A percentile compares a stretch with the other conserved stretches of the same genome.
These are phyloP conservation scores for Penicillium nucicola DNA, from an alignment of 495 filamentous ascomycete species.

Conservation along the genomic window DNA sequence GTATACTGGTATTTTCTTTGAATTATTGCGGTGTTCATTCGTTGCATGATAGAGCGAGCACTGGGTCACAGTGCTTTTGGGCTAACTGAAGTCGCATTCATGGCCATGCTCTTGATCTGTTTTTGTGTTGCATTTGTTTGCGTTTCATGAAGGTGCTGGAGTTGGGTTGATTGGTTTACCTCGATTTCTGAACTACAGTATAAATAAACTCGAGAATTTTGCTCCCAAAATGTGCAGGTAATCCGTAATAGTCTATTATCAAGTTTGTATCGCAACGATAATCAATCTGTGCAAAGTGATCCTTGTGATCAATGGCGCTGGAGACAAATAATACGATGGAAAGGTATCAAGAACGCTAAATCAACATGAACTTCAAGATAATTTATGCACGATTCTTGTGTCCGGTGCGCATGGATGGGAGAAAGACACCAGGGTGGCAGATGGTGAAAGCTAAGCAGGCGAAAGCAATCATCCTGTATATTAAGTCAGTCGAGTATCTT, in stretches of 20 bases:
- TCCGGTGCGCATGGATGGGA: constrained; percentile 40
- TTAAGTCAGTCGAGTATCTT: not conserved
- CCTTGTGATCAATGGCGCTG: not conserved
- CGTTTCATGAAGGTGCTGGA: not conserved
- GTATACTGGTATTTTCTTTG: not conserved
- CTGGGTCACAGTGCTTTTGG: not conserved
- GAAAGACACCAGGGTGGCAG: constrained; percentile 49
- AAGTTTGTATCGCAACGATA: too few species aligned
- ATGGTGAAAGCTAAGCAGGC: constrained; percentile 42
- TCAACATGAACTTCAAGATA: not conserved
- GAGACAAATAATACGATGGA: not conserved
- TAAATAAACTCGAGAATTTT: not conserved
- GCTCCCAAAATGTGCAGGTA: too few species aligned
- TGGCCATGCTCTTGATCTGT: constrained; percentile 6
- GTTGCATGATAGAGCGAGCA: constrained; percentile 4
- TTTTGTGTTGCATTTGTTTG: constrained; percentile 7
- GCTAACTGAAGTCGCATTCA: constrained; percentile 7
- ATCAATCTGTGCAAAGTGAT: not conserved
- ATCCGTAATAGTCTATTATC: too few species aligned
- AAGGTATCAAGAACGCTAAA: not conserved
- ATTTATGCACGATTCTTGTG: constrained; percentile 20
- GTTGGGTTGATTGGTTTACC: not conserved
- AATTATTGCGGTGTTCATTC: not conserved
- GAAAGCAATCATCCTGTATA: constrained; percentile 48
- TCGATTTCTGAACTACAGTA: not conserved